Evolutionary conservation across 331 rosid genomes (phyloP).

Genomic region (Malus hybrid): DNA sequence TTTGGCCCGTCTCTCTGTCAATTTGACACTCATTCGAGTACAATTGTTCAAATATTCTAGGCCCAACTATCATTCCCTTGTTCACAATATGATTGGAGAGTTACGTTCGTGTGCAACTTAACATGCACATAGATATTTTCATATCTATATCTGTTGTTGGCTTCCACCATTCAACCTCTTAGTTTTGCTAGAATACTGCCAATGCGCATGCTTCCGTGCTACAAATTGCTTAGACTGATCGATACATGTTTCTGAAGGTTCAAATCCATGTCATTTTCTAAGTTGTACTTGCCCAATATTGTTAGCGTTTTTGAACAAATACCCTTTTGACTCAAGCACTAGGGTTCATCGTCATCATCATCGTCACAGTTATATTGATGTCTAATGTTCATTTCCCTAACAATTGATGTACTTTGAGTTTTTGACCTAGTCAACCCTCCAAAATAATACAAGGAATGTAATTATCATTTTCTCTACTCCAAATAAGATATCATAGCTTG

Average conservation of each 20-base stretch:
- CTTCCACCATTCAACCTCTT: neutral
- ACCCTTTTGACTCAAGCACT: neutral
- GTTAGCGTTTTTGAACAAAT: neutral
- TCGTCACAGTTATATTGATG: no score
- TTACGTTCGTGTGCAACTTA: no score
- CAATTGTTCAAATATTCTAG: no score
- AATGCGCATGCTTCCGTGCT: conserved; percentile 1
- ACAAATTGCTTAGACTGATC: neutral
- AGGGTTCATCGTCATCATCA: no score
- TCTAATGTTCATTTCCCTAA: no score
- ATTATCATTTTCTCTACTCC: conserved; percentile 9
- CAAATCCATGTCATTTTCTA: neutral
- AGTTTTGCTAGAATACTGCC: neutral
- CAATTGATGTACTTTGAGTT: no score
- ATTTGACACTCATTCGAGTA: no score
- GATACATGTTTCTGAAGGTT: neutral
- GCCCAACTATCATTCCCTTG: no score
- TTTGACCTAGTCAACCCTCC: neutral
- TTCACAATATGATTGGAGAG: no score
- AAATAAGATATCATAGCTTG: conserved; percentile 20
- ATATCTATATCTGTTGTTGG: neutral
- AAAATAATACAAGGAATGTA: neutral
- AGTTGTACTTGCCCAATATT: neutral
- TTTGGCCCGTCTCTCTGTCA: no score
- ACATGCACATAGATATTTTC: no score